Evolutionary conservation across 768 basidiomycete genomes (phyloP).

Genomic region (Cystofilobasidium bisporidii): DNA sequence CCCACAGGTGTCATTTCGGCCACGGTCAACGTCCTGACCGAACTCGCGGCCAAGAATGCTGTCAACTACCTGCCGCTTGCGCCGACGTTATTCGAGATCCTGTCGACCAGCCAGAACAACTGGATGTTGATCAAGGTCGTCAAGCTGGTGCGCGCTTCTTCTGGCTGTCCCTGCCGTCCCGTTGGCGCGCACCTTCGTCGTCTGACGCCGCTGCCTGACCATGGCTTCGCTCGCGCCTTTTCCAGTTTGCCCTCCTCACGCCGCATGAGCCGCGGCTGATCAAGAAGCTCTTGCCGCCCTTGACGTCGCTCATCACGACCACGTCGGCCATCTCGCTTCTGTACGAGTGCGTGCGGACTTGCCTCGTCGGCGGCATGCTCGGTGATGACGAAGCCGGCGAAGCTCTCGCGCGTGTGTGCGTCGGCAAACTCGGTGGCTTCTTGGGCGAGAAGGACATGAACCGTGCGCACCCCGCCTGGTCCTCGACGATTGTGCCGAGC

Average conservation of each 20-base stretch:
- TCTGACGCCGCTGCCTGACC: no score
- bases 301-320: conserved; percentile 89
- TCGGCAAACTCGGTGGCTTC: conserved; percentile 85
- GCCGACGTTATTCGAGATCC: conserved; percentile 81
- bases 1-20: conserved; percentile 62
- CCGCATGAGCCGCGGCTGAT: conserved; percentile 88
- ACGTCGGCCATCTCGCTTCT: conserved; percentile 90
- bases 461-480: conserved; percentile 48
- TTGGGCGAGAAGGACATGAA: conserved; percentile 92
- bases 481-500: no score
- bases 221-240: no score
- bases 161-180: neutral
- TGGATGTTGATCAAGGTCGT: conserved; percentile 99
- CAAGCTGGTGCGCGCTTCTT: conserved; percentile 60
- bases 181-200: neutral
- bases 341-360: conserved; percentile 97
- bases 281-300: conserved; percentile 84
- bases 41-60: conserved; percentile 72
- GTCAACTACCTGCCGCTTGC: conserved; percentile 73
- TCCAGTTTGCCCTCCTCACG: conserved; percentile 80
- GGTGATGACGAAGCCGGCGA: conserved; percentile 60
- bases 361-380: conserved; percentile 94
- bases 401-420: conserved; percentile 72
- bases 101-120: conserved; percentile 91
- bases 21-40: conserved; percentile 86